A percentile compares a stretch with the other conserved stretches of the same genome.
Evolutionary conservation across 257 asterid genomes (phyloP).

Genomic region (Lycium ferocissimum): DNA sequence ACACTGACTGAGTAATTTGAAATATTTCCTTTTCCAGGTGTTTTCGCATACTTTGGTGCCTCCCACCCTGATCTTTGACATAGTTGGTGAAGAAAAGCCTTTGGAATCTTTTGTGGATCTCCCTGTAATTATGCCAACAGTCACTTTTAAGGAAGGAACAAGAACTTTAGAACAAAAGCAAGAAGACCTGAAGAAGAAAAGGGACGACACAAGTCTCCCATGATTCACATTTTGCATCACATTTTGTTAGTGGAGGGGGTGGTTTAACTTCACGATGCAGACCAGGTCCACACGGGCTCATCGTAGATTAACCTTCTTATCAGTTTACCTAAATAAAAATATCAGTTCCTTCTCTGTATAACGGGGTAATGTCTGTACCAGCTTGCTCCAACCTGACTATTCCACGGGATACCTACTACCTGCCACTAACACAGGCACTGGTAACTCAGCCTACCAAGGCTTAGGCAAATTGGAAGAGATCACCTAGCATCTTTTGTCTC

Average conservation of each 20-base stretch:
- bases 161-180: slow-evolving; percentile 33
- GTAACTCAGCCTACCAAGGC: slow-evolving; percentile 3
- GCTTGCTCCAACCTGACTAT: neutral
- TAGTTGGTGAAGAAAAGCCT: slow-evolving; percentile 98
- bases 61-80: slow-evolving; percentile 98
- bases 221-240: slow-evolving; percentile 23
- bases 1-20: slow-evolving; percentile 73
- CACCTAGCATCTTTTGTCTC: neutral
- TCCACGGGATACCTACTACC: neutral
- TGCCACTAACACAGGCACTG: neutral
- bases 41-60: slow-evolving; percentile 86
- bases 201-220: neutral
- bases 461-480: slow-evolving; percentile 13
- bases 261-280: slow-evolving; percentile 7
- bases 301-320: neutral
- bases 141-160: slow-evolving; percentile 29
- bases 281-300: neutral
- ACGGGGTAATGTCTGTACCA: neutral
- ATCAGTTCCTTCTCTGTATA: neutral
- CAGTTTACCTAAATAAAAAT: neutral
- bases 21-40: slow-evolving; percentile 53
- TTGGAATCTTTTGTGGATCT: slow-evolving; percentile 82
- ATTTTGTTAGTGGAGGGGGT: neutral
- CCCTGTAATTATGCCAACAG: slow-evolving; percentile 58
- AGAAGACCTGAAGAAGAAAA: slow-evolving; percentile 29